Evolutionary conservation across 495 filamentous ascomycete genomes (phyloP), one percentile per base, ranked within the genome.

Genomic region (Aspergillus olivimuriae): DNA sequence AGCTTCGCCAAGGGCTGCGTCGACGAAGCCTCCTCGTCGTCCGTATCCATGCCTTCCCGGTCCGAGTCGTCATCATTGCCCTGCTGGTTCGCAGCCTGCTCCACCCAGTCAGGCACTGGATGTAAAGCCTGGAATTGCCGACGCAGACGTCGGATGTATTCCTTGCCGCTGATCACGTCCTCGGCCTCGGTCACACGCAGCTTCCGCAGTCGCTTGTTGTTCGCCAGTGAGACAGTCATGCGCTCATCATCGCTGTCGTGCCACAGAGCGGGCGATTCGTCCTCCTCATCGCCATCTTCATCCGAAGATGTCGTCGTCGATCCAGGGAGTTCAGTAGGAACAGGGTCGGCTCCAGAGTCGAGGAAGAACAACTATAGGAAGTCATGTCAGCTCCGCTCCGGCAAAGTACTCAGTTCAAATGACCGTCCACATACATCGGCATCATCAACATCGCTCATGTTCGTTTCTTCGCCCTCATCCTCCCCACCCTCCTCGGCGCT

Each of bases 221-320:
- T 73, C 8, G 84, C 84, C 10, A 98, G 75, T 3, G 90, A 95
- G 35, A 98, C 72, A 15, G 78, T 77, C 39, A 95, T 68, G 30
- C 83, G 78, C 57, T 98, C 92, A 53, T 98, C 92, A 52, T 97
- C 92, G 63, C 89, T 95, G 65, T 98, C 92, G 50, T 88, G 79
- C 92, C 92, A 98, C 11, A 86, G 83, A 9, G 86, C 43, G 45
- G 73, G 62, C 17, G 49, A 21, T 14, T 38, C 53, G 18, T 60
- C 57, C 2, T 58, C 56, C 16, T 63, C 53, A 4, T 63, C 62
- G 22, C 7, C 19, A 26, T 43, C 48, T 17, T 15, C 51, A n/a
- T 72, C 54, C 3, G 58, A 65, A 7, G 52, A 63, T 4, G 52
- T 60, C 35, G 57, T 53, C 3, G 57, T 51, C 5, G 59, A 53